Base-by-base conservation (phyloP, 2,329 filamentous ascomycete genomes). In the Botrytis galanthina region DNA sequence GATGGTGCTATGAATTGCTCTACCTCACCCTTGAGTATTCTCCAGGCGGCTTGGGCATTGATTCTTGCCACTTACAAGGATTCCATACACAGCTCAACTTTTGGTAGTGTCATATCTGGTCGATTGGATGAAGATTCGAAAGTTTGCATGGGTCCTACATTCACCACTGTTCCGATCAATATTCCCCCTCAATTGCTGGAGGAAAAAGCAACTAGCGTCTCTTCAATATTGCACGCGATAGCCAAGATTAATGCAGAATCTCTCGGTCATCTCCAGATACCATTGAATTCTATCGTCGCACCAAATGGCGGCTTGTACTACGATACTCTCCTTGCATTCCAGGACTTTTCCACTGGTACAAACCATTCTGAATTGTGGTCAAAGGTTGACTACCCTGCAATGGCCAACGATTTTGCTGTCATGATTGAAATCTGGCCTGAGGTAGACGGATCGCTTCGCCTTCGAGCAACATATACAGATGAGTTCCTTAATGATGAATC, bases 361-460 rank as follows among this genome's bases (percentile, higher is more conserved):
- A 59, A 37, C n/a, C 51, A 57, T 60, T 70, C 67, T 16, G 51
- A 70, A 29, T 57, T 70, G 37, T 70, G 51, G 67, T 70, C 67
- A 3, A 37, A 57, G 9, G 67, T 70, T 39, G 67, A 70, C 1
- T 70, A 70, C 57, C 67, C 67, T 20, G 51, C 67, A 35, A 70
- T 70, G 51, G 67, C 48, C 35, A 70, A 70, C 22, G 67, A 70
- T 70, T 70, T 60, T 44, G 37, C 26, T 29, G 51, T 70, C 10
- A 70, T 70, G 67, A 59, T 70, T 42, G 67, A 70, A 37, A 57
- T 70, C 37, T 70, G 67, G 67, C 67, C 67, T 9, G 67, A 70
- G n/a, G 57, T 42, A 42, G 51, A 70, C 22, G 51, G 67, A 59
- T 29, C 48, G 6, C 48, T 70, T 39, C 67, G 51, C 32, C 67